Evolutionary conservation across 2,329 filamentous ascomycete genomes (phyloP).

Genomic region (Ilyonectria destructans): DNA sequence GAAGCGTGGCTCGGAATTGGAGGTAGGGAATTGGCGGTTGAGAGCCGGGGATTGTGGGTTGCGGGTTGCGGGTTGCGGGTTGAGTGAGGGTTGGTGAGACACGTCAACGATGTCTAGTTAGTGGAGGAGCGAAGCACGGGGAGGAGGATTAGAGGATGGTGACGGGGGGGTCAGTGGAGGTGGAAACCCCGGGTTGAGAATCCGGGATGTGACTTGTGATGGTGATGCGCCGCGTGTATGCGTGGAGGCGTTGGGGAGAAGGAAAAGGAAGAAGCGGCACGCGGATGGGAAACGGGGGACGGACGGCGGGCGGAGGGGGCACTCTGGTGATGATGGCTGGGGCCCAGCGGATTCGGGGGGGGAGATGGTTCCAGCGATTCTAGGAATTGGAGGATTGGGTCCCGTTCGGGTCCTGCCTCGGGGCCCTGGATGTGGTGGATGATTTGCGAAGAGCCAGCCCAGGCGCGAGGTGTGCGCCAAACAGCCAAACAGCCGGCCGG

Average conservation of each 20-base stretch:
- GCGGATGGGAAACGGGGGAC: conserved; percentile 3
- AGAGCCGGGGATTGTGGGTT: conserved; percentile 6
- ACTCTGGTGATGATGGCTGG: not conserved
- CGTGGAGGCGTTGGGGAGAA: not conserved
- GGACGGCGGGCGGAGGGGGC: not conserved
- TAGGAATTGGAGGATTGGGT: not conserved
- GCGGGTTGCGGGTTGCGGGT: not conserved
- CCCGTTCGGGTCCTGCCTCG: not conserved
- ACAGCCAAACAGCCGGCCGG: no score
- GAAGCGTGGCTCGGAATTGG: not conserved
- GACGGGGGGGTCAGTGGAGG: conserved; percentile 27
- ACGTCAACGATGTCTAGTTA: conserved; percentile 28
- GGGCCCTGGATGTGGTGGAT: not conserved
- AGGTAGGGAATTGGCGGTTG: conserved; percentile 12
- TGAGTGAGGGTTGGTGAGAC: conserved; percentile 10
- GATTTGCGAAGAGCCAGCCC: not conserved
- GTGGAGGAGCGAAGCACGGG: conserved; percentile 21
- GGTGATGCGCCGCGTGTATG: conserved; percentile 27
- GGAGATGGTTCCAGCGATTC: not conserved
- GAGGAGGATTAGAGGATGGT: conserved; percentile 28
- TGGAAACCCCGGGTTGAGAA: conserved; percentile 29
- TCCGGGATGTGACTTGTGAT: conserved; percentile 28
- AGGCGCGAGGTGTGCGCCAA: no score
- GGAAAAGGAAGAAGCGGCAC: conserved; percentile 1
- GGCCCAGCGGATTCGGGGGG: not conserved